A percentile compares a stretch with the other conserved stretches of the same genome.
Evolutionary conservation across 2,329 filamentous ascomycete species (phyloP).

Genomic region (Apiospora arundinis): DNA sequence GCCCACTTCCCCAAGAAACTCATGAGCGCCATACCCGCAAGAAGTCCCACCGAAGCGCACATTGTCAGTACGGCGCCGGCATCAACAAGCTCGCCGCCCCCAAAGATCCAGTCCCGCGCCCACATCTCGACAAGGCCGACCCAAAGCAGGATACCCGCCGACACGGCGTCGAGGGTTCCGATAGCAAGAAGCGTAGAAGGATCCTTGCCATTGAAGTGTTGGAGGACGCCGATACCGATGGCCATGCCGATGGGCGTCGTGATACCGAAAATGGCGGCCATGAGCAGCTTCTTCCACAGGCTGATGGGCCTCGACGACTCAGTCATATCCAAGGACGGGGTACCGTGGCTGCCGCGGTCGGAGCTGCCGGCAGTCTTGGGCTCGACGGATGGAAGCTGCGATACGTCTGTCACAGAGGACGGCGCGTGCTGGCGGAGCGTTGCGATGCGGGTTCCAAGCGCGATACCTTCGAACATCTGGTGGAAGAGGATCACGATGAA

Average conservation of each 20-base stretch:
- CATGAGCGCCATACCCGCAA: constrained; percentile 72
- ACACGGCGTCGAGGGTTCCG: constrained; percentile 75
- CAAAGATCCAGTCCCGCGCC: constrained; percentile 74
- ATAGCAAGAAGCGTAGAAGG: constrained; percentile 72
- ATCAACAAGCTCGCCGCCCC: constrained; percentile 59
- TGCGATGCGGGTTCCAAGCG: constrained; percentile 74
- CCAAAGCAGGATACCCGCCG: constrained; percentile 80
- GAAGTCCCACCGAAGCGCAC: constrained; percentile 58
- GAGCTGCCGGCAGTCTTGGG: constrained; percentile 6
- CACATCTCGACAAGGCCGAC: constrained; percentile 82
- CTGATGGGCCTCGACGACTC: constrained; percentile 36
- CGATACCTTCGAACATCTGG: constrained; percentile 79
- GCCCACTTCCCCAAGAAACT: constrained; percentile 79
- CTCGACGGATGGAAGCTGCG: not conserved
- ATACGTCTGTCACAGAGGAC: constrained; percentile 9
- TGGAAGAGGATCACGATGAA: constrained; percentile 77
- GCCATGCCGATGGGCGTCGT: constrained; percentile 82
- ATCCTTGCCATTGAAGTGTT: constrained; percentile 76
- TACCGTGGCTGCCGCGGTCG: constrained; percentile 26
- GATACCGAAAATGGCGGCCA: constrained; percentile 70
- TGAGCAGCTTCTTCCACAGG: constrained; percentile 60
- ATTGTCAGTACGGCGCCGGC: constrained; percentile 55
- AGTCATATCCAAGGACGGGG: not conserved
- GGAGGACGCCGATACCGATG: constrained; percentile 75
- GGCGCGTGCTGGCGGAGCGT: constrained; percentile 48